Base-by-base conservation (phyloP, 257 asterid genomes). In the Schizonepeta tenuifolia region DNA sequence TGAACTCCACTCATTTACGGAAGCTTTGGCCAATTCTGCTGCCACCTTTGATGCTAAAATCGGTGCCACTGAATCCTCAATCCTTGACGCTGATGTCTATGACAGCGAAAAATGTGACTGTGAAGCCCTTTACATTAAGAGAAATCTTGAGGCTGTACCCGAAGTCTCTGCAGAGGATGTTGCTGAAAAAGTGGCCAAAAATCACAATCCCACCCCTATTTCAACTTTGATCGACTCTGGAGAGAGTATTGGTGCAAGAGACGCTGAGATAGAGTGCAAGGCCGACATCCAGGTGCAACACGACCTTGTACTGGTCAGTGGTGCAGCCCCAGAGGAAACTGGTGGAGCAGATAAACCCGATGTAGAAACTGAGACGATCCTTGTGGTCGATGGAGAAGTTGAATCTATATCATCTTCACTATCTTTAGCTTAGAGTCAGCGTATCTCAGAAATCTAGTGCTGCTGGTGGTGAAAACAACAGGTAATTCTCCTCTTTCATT, bases 331-430 rank as follows among this genome's bases (percentile, higher is more conserved):
- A 14, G 20, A 26, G 56, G 43, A 44, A 26, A 47, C 41, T 26
- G 40, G 41, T n/a, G 55, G 53, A n/a, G 50, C 67, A 43, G 78
- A 63, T 41, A 69, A 31, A 57, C 59, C 54, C 15, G 59, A 28
- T 64, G 60, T 5, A 24, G 76, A 61, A 62, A 47, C 18, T 44
- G 43, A 70, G 46, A 21, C 18, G 20, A 18, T 43, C 43, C 55
- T 6, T 35, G 66, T 50, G 58, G 63, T 55, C 14, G 66, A 80
- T 65, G 77, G 59, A 64, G 67, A 65, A 63, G 68, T 53, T 49
- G 63, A 65, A 72, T 75, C 81, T 78, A 8, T 17, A 64, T 28
- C 75, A 33, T 43, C 78, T 44, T 67, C 71, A 18, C 69, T 74
- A 74, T 61, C 40, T 55, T 44, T 13, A 63, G 64, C 68, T 62